Percentiles rank a stretch among this genome's conserved stretches.
Conservation (phyloP, 2,329 filamentous ascomycete species). For the Drechslera avenae region DNA sequence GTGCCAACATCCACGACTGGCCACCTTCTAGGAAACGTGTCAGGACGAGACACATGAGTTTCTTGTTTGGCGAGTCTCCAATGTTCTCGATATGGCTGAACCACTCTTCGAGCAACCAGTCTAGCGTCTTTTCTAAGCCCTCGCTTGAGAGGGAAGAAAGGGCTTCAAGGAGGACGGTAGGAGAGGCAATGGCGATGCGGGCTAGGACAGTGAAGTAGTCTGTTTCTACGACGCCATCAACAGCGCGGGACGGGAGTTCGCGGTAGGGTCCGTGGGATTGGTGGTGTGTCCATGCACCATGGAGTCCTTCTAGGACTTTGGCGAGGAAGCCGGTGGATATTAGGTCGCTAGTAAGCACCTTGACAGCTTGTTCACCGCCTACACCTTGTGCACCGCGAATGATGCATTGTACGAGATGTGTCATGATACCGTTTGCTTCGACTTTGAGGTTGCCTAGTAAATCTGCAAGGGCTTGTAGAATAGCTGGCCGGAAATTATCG, state of each 20-base stretch:
- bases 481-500: conserved; percentile 46
- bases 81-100: conserved; percentile 72
- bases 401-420: conserved; percentile 53
- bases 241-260: conserved; percentile 66
- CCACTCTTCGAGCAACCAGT: conserved; percentile 63
- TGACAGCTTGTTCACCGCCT: conserved; percentile 57
- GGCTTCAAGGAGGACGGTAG: conserved; percentile 66
- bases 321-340: conserved; percentile 64
- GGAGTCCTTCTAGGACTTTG: conserved; percentile 55
- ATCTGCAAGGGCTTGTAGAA: conserved; percentile 50
- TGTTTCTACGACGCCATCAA: conserved; percentile 77
- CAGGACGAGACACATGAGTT: conserved; percentile 73
- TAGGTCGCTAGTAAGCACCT: conserved; percentile 58
- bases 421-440: conserved; percentile 55
- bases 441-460: conserved; percentile 55
- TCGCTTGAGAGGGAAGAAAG: conserved; percentile 47
- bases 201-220: conserved; percentile 86
- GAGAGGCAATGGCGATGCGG: conserved; percentile 75
- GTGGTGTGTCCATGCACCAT: conserved; percentile 59
- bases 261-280: conserved; percentile 77
- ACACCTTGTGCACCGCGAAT: conserved; percentile 58
- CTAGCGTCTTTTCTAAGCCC: conserved; percentile 41
- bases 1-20: conserved; percentile 61
- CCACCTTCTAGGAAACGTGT: conserved; percentile 72
- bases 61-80: conserved; percentile 68